Evolutionary conservation across 2,329 filamentous ascomycete genomes (phyloP).

Genomic region (Ascochyta lentis): DNA sequence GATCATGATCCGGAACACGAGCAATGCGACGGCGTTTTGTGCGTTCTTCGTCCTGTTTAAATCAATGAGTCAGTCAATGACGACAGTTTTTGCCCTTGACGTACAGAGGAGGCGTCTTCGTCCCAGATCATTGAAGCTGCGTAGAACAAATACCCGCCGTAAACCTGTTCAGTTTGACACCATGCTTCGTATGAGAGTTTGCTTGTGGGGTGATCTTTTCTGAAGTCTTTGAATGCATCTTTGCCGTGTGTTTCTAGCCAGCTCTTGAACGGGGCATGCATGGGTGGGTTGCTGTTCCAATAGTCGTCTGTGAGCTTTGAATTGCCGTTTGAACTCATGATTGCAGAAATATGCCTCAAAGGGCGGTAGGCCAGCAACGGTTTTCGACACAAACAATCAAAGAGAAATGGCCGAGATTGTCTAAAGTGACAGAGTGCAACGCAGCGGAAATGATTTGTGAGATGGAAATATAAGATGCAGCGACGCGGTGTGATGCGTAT

Average conservation of each 20-base stretch:
- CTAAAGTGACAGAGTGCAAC: constrained; percentile 11
- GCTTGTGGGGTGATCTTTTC: constrained; percentile 28
- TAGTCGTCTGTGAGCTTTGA: constrained; percentile 1
- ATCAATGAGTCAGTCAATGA: constrained; percentile 23
- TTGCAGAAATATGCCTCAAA: constrained; percentile 13
- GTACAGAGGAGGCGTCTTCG: constrained; percentile 38
- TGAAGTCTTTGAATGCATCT: constrained; percentile 32
- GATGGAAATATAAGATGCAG: constrained; percentile 17
- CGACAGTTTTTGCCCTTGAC: constrained; percentile 11
- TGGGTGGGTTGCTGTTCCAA: constrained; percentile 1
- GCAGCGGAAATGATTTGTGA: constrained; percentile 11
- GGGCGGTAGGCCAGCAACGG: background rate
- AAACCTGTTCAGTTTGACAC: constrained; percentile 34
- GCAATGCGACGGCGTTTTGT: constrained; percentile 26
- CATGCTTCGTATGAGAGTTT: constrained; percentile 42
- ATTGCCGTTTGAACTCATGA: constrained; percentile 10
- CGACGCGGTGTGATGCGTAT: constrained; percentile 32
- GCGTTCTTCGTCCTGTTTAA: constrained; percentile 34
- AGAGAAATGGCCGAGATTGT: constrained; percentile 4
- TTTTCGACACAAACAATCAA: constrained; percentile 1
- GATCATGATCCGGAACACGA: constrained; percentile 30
- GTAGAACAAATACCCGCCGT: constrained; percentile 41
- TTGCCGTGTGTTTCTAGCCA: constrained; percentile 10
- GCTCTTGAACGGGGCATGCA: constrained; percentile 6
- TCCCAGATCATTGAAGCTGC: constrained; percentile 39